These are phyloP conservation scores for Xylaria sp. DNA, from an alignment of 2,329 filamentous ascomycete genomes.

Conservation along the genomic window DNA sequence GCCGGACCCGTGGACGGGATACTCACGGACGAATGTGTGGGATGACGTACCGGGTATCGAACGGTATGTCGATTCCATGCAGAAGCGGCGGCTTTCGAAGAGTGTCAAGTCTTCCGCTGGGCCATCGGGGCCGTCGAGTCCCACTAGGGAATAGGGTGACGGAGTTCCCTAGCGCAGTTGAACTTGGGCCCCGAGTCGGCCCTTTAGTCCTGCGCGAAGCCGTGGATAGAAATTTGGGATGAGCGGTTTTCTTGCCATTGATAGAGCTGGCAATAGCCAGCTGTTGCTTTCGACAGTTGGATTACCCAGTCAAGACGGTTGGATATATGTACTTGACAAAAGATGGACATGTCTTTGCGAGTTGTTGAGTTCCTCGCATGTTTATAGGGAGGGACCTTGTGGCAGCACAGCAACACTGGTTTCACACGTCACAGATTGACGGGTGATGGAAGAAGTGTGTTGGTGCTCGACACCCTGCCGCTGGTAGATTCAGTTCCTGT, in stretches of 20 bases:
- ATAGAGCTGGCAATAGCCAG: constrained; percentile 47
- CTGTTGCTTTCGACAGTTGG: constrained; percentile 71
- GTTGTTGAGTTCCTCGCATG: constrained; percentile 30
- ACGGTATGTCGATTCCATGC: constrained; percentile 74
- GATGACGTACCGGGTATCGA: constrained; percentile 86
- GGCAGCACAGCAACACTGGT: too few species aligned
- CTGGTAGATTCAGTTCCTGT: too few species aligned
- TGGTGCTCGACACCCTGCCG: too few species aligned
- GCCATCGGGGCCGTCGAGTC: constrained; percentile 23
- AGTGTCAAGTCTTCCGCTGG: constrained; percentile 30
- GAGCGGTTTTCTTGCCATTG: constrained; percentile 36
- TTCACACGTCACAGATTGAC: constrained; percentile 52
- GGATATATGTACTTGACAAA: constrained; percentile 69
- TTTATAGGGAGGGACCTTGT: constrained; percentile 24
- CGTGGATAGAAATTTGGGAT: constrained; percentile 65
- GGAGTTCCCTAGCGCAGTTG: constrained; percentile 77
- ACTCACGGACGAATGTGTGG: constrained; percentile 81
- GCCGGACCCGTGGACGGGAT: constrained; percentile 65
- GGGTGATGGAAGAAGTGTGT: constrained; percentile 41
- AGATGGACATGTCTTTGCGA: too few species aligned
- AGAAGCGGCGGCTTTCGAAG: constrained; percentile 48
- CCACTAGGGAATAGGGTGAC: constrained; percentile 62
- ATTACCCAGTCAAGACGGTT: constrained; percentile 81
- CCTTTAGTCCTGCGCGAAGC: constrained; percentile 82
- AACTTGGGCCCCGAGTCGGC: constrained; percentile 69